A percentile compares a stretch with the other conserved stretches of the same genome.
Evolutionary conservation across 495 filamentous ascomycete genomes (phyloP).

Genomic region (Penicillium malachiteum): DNA sequence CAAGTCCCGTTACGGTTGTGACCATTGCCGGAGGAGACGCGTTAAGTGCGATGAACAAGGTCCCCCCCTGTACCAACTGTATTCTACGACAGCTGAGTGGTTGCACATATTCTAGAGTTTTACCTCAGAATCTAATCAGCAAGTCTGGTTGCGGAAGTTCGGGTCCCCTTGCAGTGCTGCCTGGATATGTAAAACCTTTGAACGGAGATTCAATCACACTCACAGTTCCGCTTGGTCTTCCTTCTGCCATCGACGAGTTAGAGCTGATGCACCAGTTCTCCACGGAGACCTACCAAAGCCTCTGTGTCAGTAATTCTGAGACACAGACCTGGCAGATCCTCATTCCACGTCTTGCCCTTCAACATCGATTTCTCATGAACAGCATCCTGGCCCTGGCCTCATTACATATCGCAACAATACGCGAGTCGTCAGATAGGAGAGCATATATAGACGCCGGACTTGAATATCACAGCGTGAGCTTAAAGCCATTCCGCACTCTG

Average conservation of each 20-base stretch:
- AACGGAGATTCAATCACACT: too few relatives aligned
- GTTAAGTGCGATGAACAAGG: too few relatives aligned
- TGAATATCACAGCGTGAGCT: conserved; percentile 49
- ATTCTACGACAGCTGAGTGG: too few relatives aligned
- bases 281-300: conserved; percentile 39
- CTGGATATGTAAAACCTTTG: too few relatives aligned
- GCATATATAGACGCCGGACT: conserved; percentile 52
- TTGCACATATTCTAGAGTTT: too few relatives aligned
- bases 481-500: conserved; percentile 43
- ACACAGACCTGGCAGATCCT: conserved; percentile 36
- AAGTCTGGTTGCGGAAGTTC: too few relatives aligned
- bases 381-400: conserved; percentile 54
- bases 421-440: conserved; percentile 34
- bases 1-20: too few relatives aligned
- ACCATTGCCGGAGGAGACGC: too few relatives aligned
- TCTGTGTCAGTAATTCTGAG: conserved; percentile 28
- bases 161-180: too few relatives aligned
- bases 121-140: too few relatives aligned
- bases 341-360: conserved; percentile 48
- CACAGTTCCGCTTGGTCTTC: too few relatives aligned
- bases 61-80: too few relatives aligned
- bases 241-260: conserved; percentile 14
- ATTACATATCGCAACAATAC: conserved; percentile 49
- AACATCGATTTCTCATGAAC: conserved; percentile 54
- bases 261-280: conserved; percentile 46